Conservation (phyloP, 352 stramenopile species). For the Phytophthora vignae region DNA sequence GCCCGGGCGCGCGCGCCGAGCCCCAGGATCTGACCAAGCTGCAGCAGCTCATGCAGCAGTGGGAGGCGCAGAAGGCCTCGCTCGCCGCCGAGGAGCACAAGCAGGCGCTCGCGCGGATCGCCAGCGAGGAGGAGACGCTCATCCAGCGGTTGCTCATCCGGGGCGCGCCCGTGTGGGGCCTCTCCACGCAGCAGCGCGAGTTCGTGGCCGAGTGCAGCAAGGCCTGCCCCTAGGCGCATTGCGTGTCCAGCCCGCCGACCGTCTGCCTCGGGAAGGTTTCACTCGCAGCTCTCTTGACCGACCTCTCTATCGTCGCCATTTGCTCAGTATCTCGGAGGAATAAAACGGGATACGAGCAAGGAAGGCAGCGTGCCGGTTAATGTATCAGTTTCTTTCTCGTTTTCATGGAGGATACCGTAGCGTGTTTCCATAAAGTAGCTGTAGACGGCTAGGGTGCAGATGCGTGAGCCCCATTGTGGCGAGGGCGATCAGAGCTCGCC, state of each 20-base stretch:
- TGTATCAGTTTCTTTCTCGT: conserved; percentile 25
- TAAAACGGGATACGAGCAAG: conserved; percentile 41
- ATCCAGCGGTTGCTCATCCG: conserved; percentile 76
- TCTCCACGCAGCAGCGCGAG: conserved; percentile 75
- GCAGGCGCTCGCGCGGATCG: conserved; percentile 52
- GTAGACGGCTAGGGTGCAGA: background rate
- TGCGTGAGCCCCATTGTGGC: background rate
- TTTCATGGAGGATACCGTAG: conserved; percentile 6
- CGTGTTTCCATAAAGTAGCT: background rate
- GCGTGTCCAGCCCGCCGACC: conserved; percentile 7
- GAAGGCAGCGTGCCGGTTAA: conserved; percentile 31
- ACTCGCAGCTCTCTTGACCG: background rate
- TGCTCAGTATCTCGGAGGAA: conserved; percentile 36
- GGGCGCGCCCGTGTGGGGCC: conserved; percentile 75
- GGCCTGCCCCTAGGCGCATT: conserved; percentile 22
- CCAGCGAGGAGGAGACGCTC: conserved; percentile 53
- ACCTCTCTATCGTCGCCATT: conserved; percentile 9
- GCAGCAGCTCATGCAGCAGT: conserved; percentile 67
- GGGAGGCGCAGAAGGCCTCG: conserved; percentile 47
- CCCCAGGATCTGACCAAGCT: conserved; percentile 66
- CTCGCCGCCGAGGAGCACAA: conserved; percentile 51
- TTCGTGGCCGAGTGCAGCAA: conserved; percentile 73
- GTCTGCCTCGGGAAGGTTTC: conserved; percentile 14
- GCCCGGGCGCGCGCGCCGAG: conserved; percentile 71
- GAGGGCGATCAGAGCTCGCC: too few species aligned